Base-by-base conservation (phyloP, 345 rosid species). In the Crucihimalaya himalaica region DNA sequence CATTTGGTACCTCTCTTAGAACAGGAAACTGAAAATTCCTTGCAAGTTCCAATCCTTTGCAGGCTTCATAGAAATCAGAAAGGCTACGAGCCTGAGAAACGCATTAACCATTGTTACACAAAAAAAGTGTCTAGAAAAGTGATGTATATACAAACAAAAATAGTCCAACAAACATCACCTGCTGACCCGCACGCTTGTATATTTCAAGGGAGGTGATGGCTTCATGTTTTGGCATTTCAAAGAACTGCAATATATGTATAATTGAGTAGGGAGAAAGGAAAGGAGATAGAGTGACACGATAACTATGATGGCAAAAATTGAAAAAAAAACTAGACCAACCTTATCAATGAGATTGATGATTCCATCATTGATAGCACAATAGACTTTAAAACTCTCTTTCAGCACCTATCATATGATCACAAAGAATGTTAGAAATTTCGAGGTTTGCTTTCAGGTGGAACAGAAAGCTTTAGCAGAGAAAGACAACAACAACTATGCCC, bases 281-380 rank as follows among this genome's bases (percentile, higher is more conserved):
- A 10, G 31, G 15, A 50, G 4, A 34, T 25, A 64, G 19, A 63
- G 42, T 46, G 60, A 63, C 25, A 10, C 66, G 29, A 62, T 63
- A 53, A 16, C 15, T 34, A 65, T 52, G 71, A 53, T 35, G 21
- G 63, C 68, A 55, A 57, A 77, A 1, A n/a, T n/a, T n/a, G n/a
- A n/a, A 50, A 56, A 2, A 63, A 14, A 75, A 67, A 56, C 45
- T 54, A 59, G 74, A 63, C 66, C 65, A 71, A 90, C 98, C 99
- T 96, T 96, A 74, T 96, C 99, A 39, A 96, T 90, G 79, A 96
- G 97, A 80, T 96, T 96, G 86, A 96, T 95, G 66, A 95, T 96
- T 80, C 99, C 99, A 70, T 92, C 99, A 82, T 89, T 96, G 63
- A 96, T 80, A 77, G 97, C 87, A 76, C 98, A 96, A 63, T 92